Base-by-base conservation (phyloP, 2,329 filamentous ascomycete genomes). In the Aspergillus proliferans region DNA sequence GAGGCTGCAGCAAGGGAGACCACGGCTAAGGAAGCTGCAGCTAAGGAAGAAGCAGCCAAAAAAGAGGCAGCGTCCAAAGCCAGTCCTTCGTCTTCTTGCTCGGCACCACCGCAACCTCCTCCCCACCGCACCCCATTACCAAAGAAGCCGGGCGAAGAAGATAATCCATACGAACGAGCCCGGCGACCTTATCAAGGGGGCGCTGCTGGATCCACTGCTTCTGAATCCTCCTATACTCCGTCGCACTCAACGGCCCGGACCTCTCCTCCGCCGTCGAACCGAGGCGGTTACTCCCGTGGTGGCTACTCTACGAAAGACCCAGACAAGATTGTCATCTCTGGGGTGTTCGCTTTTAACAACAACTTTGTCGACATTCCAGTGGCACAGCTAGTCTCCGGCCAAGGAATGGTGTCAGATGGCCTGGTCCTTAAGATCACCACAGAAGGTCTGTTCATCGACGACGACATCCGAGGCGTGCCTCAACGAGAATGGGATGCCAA, bases 401-500 rank as follows among this genome's bases (percentile, higher is more conserved):
- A 88, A 45, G 88, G 86, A 15, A 79, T 85, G 43, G 89, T 97
- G 28, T 95, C 91, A 2, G 91, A 98, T 64, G 93, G 93, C 0
- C 77, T 98, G 42, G 87, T 97, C 52, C 78, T 98, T 52, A 87
- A 88, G 46, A 93, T 97, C 63, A 92, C 88, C 9, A 95, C 89
- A 1, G 92, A 95, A 68, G 93, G 93, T 15, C 79, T 97, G 47
- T 97, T 97, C 71, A 93, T 98, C 64, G 93, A 98, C 67, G 93
- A 98, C 68, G 93, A 97, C 67, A 82, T 96, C 46, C 84, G 91
- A 41, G 84, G 84, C 53, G 88, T 96, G 14, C 85, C 88, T n/a
- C 90, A 97, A 71, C 84, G 93, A 51, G 93, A 98, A 72, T 98
- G 93, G 93, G 93, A 98, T 68, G 84, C 97, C 64, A 97, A 97